Evolutionary conservation across 192 early-diverging fungal species (phyloP).

Genomic region (Backusella circina): DNA sequence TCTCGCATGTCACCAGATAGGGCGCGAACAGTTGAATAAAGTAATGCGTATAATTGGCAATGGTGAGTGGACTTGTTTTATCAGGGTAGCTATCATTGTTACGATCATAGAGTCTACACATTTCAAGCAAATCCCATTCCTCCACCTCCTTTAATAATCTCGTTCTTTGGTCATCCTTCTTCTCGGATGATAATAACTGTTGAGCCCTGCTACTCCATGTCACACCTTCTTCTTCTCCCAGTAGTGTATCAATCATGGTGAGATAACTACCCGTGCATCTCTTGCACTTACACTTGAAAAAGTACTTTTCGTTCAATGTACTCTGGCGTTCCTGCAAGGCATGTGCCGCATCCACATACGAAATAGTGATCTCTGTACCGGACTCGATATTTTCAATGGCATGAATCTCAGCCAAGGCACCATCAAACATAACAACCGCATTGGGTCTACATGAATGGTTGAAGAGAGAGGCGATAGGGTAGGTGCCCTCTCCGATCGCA

Average conservation of each 20-base stretch:
- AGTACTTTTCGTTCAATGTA: conserved; percentile 23
- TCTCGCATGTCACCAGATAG: conserved; percentile 7
- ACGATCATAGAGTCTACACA: conserved; percentile 12
- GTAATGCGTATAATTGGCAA: conserved; percentile 15
- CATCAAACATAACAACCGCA: conserved; percentile 56
- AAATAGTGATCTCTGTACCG: conserved; percentile 54
- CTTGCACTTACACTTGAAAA: conserved; percentile 28
- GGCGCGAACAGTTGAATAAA: conserved; percentile 9
- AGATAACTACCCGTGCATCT: conserved; percentile 14
- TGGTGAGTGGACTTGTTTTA: neutral
- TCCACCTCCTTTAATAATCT: conserved; percentile 7
- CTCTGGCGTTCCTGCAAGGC: conserved; percentile 18
- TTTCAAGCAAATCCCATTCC: conserved; percentile 23
- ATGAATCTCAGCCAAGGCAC: conserved; percentile 42
- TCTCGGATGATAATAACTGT: neutral
- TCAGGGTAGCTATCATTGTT: conserved; percentile 1
- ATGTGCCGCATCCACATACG: conserved; percentile 60
- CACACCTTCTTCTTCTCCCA: conserved; percentile 15
- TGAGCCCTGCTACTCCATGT: conserved; percentile 18
- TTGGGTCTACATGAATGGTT: conserved; percentile 75
- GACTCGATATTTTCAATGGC: conserved; percentile 50
- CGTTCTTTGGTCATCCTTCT: neutral
- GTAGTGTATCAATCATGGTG: conserved; percentile 18
- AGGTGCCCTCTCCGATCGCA: conserved; percentile 57
- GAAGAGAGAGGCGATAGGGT: conserved; percentile 59